phyloP scores from a whole-genome alignment of 306 rosid species.

The Cucurbita moschata region DNA sequence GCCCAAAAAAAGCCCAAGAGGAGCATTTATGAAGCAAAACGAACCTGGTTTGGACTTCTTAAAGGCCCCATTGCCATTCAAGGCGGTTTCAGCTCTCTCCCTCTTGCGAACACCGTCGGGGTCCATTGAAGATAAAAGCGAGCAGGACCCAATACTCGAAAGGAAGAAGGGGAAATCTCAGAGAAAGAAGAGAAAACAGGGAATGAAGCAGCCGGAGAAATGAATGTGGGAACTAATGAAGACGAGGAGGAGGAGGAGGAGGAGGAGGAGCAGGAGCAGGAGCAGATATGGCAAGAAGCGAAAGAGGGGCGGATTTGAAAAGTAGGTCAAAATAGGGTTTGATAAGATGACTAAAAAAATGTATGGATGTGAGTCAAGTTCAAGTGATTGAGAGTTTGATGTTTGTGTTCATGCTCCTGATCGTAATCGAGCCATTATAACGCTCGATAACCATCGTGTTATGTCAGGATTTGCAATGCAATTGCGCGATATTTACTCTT shows the following conservation, averaged over 20 bases:
- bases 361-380: not conserved
- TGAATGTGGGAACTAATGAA: not conserved
- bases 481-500: too few species aligned
- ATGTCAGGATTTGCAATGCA: too few species aligned
- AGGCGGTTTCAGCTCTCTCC: slow-evolving; percentile 38
- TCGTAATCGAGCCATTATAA: too few species aligned
- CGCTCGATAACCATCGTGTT: too few species aligned
- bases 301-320: slow-evolving; percentile 1
- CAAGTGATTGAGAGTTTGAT: not conserved
- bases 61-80: slow-evolving; percentile 59
- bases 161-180: not conserved
- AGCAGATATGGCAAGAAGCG: not conserved
- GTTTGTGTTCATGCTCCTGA: not conserved
- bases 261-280: not conserved
- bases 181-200: too few species aligned
- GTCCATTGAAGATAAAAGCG: slow-evolving; percentile 22
- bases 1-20: not conserved
- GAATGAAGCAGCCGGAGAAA: not conserved
- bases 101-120: slow-evolving; percentile 48
- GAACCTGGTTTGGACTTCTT: slow-evolving; percentile 61
- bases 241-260: not conserved
- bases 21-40: not conserved
- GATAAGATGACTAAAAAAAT: not conserved
- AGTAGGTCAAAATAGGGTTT: slow-evolving; percentile 1
- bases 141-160: not conserved